Evolutionary conservation across 164 flowering plant genomes (phyloP).

Genomic region (Protea cynaroides): DNA sequence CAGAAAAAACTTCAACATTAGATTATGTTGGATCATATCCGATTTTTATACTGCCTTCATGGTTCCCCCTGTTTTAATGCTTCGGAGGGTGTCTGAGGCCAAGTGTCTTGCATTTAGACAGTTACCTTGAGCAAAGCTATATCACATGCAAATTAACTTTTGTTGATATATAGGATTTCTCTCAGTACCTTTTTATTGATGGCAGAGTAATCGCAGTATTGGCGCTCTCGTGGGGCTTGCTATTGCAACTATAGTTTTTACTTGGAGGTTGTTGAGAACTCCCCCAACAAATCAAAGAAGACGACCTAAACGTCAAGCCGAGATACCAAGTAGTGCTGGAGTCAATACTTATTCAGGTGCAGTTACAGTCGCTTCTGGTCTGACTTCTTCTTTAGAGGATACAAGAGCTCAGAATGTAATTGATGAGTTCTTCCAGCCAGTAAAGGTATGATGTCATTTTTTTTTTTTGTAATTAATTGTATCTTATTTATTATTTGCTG

Average conservation of each 20-base stretch:
- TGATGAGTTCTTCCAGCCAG: conserved; percentile 74
- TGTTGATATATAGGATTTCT: not conserved
- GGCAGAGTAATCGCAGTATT: conserved; percentile 61
- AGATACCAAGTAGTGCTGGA: conserved; percentile 41
- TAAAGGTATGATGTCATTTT: conserved; percentile 40
- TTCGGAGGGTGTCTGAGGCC: too few species aligned
- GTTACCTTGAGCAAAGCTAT: not conserved
- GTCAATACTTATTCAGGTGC: conserved; percentile 30
- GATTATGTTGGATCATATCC: too few species aligned
- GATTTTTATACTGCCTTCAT: too few species aligned
- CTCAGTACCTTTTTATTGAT: conserved; percentile 3
- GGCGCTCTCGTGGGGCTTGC: conserved; percentile 79
- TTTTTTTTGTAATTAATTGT: not conserved
- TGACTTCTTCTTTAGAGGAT: conserved; percentile 43
- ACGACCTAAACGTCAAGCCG: conserved; percentile 52
- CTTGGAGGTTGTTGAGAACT: conserved; percentile 73
- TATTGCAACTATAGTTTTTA: conserved; percentile 64
- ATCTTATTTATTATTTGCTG: conserved; percentile 6
- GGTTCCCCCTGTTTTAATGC: too few species aligned
- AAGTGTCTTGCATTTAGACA: too few species aligned
- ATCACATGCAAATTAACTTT: not conserved
- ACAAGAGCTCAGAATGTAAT: conserved; percentile 56
- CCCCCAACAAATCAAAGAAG: conserved; percentile 53
- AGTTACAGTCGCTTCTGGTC: conserved; percentile 25
- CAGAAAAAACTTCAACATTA: too few species aligned